phyloP scores from a whole-genome alignment of 305 asterid genomes.

The Vinca major region DNA sequence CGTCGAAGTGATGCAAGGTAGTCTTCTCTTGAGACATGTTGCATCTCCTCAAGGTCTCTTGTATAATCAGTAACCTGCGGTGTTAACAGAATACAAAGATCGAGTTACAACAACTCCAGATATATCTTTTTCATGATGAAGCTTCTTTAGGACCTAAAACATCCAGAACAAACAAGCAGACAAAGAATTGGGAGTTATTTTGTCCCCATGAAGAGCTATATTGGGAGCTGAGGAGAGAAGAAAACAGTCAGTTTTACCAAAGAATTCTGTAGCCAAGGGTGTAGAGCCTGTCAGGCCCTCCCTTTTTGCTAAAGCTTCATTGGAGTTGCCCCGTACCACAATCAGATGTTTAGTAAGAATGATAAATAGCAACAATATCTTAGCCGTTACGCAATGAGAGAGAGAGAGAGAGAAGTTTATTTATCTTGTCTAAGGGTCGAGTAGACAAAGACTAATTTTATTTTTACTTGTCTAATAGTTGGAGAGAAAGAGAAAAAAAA shows the following conservation, averaged over 20 bases:
- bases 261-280: not conserved
- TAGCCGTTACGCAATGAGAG: not conserved
- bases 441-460: not conserved
- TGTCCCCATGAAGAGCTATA: not conserved
- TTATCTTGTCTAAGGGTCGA: not conserved
- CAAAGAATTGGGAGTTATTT: not conserved
- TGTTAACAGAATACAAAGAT: not conserved
- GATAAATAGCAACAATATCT: not conserved
- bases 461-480: not conserved
- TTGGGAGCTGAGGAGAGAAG: not conserved
- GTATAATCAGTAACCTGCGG: constrained; percentile 79
- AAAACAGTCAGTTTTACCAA: not conserved
- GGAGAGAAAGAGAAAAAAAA: not conserved
- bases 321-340: not conserved
- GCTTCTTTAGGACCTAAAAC: not conserved
- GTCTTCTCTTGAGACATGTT: constrained; percentile 86
- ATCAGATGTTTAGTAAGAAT: not conserved
- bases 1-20: constrained; percentile 95
- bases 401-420: not conserved
- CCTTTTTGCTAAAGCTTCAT: not conserved
- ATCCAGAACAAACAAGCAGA: not conserved
- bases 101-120: not conserved
- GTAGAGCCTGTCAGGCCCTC: not conserved
- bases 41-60: constrained; percentile 98
- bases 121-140: not conserved